Conservation (phyloP, 495 filamentous ascomycete species). For the Aspergillus hancockii region DNA sequence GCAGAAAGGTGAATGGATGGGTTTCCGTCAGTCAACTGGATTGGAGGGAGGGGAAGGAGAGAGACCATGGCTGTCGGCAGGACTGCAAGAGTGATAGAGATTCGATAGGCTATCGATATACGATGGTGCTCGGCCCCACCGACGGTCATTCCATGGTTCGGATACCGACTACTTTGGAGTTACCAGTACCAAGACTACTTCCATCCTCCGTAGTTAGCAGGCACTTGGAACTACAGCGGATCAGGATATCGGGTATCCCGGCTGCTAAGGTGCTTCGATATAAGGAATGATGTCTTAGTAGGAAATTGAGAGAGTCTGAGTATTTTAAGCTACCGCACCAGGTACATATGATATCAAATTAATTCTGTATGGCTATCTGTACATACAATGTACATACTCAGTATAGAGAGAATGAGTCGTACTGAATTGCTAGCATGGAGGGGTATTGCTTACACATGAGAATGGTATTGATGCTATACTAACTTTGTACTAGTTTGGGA, state of each 20-base stretch:
- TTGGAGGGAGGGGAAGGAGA: background rate
- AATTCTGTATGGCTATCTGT: background rate
- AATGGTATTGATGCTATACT: background rate
- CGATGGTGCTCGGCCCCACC: slow-evolving; percentile 13
- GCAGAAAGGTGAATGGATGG: background rate
- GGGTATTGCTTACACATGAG: background rate
- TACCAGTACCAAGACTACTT: background rate
- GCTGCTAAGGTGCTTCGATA: background rate
- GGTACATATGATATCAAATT: slow-evolving; percentile 1
- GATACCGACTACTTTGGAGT: slow-evolving; percentile 11
- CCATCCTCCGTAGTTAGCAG: background rate
- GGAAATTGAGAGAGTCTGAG: background rate
- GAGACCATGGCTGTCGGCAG: background rate
- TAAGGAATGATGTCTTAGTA: background rate
- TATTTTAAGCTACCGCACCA: background rate
- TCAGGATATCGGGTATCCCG: background rate
- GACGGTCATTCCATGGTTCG: slow-evolving; percentile 8
- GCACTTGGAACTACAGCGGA: background rate
- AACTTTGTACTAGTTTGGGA: background rate
- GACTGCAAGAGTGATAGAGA: slow-evolving; percentile 9
- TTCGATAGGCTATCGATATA: slow-evolving; percentile 33
- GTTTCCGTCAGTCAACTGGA: background rate
- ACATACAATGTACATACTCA: background rate
- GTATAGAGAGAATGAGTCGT: background rate
- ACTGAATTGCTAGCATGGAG: background rate